Conservation (phyloP, 352 stramenopile species). For the Pythium phragmitis region DNA sequence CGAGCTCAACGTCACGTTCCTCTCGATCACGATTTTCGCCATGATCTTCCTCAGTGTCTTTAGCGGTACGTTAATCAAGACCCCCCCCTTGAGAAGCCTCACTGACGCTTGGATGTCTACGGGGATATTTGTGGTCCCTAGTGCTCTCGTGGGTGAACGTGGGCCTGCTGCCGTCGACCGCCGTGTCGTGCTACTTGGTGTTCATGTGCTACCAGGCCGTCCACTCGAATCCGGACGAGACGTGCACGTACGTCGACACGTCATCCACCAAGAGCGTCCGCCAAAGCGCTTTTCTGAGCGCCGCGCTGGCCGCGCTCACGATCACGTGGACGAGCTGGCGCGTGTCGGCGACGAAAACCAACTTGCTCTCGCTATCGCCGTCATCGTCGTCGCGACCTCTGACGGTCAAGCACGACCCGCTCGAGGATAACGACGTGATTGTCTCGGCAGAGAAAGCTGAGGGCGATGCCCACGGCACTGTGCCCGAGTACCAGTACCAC, state of each 20-base stretch:
- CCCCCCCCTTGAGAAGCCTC: not conserved
- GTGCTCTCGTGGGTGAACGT: constrained; percentile 59
- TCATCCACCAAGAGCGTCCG: constrained; percentile 34
- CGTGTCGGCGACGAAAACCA: constrained; percentile 61
- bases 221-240: constrained; percentile 58
- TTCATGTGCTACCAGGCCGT: constrained; percentile 76
- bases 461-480: constrained; percentile 6
- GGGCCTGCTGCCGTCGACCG: constrained; percentile 55
- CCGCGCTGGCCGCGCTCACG: constrained; percentile 38
- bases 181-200: constrained; percentile 58
- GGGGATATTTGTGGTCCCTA: constrained; percentile 14
- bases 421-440: constrained; percentile 10
- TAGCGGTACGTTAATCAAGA: constrained; percentile 38
- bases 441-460: constrained; percentile 3
- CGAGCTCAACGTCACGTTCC: constrained; percentile 58
- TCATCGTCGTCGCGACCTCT: constrained; percentile 14
- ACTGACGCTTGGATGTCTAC: not conserved
- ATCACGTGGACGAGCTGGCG: constrained; percentile 69
- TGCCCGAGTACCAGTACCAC: constrained; percentile 76
- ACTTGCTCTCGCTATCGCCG: constrained; percentile 45
- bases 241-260: constrained; percentile 35
- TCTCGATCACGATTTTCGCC: constrained; percentile 52
- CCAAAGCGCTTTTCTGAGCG: constrained; percentile 48
- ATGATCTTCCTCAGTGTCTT: constrained; percentile 44
- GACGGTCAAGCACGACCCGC: not conserved